Evolutionary conservation across 768 basidiomycete genomes (phyloP).

Genomic region (Russula emetica): DNA sequence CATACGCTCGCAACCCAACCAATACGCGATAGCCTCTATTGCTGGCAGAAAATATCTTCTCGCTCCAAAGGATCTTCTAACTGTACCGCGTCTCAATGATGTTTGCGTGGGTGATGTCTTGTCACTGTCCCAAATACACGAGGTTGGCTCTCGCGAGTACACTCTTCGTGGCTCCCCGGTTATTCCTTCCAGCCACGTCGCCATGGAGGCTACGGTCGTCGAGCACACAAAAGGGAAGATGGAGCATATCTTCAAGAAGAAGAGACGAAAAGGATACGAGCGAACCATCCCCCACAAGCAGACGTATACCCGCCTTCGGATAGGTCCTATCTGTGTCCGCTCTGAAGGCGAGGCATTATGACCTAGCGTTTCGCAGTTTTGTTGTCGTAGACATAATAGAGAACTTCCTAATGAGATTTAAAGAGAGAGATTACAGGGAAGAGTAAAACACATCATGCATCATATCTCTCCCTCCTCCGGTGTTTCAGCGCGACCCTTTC

Average conservation of each 20-base stretch:
- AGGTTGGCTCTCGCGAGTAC: slow-evolving; percentile 93
- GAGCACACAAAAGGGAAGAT: slow-evolving; percentile 96
- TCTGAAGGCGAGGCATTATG: slow-evolving; percentile 20
- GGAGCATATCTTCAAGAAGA: slow-evolving; percentile 93
- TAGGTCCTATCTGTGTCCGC: slow-evolving; percentile 68
- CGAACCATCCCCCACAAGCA: slow-evolving; percentile 93
- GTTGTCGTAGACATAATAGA: slow-evolving; percentile 5
- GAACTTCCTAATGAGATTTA: not conserved
- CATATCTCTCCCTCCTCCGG: slow-evolving; percentile 88
- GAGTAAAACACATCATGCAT: slow-evolving; percentile 21
- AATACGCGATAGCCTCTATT: slow-evolving; percentile 87
- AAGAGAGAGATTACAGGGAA: slow-evolving; percentile 1
- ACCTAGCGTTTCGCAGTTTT: slow-evolving; percentile 30
- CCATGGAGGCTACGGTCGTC: slow-evolving; percentile 84
- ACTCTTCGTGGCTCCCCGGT: slow-evolving; percentile 77
- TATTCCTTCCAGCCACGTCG: slow-evolving; percentile 61
- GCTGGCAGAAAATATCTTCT: slow-evolving; percentile 87
- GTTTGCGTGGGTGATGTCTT: slow-evolving; percentile 83
- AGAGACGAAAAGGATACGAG: slow-evolving; percentile 96
- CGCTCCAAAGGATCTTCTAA: slow-evolving; percentile 86
- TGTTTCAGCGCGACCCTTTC: slow-evolving; percentile 49
- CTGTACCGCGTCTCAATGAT: slow-evolving; percentile 85
- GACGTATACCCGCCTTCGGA: slow-evolving; percentile 89
- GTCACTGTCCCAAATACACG: slow-evolving; percentile 79
- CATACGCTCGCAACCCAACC: slow-evolving; percentile 85